These are phyloP conservation scores for Monosporascus cannonballus DNA, from an alignment of 2,329 filamentous ascomycete genomes.

Conservation along the genomic window DNA sequence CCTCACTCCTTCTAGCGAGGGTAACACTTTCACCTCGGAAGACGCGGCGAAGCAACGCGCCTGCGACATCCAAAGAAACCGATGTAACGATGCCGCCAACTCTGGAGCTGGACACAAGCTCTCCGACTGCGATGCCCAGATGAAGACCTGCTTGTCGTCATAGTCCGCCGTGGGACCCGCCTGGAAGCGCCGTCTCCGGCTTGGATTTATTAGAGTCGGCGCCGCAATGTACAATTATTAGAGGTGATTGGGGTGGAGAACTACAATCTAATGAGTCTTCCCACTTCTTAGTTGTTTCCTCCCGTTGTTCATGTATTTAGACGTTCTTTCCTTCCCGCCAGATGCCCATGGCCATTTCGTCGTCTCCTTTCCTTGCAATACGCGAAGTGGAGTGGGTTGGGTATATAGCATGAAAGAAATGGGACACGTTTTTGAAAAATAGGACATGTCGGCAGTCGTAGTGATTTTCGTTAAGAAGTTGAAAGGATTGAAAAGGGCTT, in stretches of 20 bases:
- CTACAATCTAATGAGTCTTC: no score
- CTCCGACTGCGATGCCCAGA: slow-evolving; percentile 50
- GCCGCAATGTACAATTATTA: no score
- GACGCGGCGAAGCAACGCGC: slow-evolving; percentile 51
- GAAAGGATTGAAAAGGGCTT: no score
- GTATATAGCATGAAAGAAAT: slow-evolving; percentile 13
- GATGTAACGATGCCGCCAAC: slow-evolving; percentile 52
- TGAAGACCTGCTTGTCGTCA: slow-evolving; percentile 10
- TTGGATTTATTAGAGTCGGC: no score
- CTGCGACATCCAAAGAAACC: slow-evolving; percentile 59
- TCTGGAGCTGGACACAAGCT: slow-evolving; percentile 38
- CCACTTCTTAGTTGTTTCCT: no score
- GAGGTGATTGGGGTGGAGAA: no score
- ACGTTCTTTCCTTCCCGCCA: background rate
- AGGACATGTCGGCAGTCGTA: no score
- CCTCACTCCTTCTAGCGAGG: slow-evolving; percentile 44
- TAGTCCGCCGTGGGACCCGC: background rate
- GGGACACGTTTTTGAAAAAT: slow-evolving; percentile 1
- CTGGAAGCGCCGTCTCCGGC: no score
- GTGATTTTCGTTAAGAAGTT: no score
- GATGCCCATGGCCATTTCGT: slow-evolving; percentile 11
- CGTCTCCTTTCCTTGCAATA: slow-evolving; percentile 4
- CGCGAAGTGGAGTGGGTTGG: slow-evolving; percentile 2
- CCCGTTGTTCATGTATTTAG: no score
- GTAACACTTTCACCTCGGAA: slow-evolving; percentile 49